A percentile compares a stretch with the other conserved stretches of the same genome.
Evolutionary conservation across 768 basidiomycete species (phyloP).

Genomic region (Coprinopsis cinerea): DNA sequence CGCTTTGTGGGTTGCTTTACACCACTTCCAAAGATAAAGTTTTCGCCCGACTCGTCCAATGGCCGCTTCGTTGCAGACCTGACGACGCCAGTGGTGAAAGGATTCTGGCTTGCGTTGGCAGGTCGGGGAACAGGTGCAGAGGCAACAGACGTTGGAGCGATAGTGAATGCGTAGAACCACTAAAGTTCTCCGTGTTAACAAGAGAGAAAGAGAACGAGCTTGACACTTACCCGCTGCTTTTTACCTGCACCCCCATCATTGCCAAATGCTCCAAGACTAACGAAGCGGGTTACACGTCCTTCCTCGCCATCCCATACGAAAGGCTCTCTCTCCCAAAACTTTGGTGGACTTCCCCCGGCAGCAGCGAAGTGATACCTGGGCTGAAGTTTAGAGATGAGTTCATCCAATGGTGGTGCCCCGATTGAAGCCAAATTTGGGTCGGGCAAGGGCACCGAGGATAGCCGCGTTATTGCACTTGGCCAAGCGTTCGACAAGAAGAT

Average conservation of each 20-base stretch:
- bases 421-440: slow-evolving; percentile 36
- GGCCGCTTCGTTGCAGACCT: slow-evolving; percentile 47
- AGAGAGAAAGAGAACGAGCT: slow-evolving; percentile 1
- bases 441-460: slow-evolving; percentile 52
- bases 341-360: slow-evolving; percentile 49
- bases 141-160: slow-evolving; percentile 47
- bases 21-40: slow-evolving; percentile 69
- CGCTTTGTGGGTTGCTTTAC: slow-evolving; percentile 54
- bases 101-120: slow-evolving; percentile 64
- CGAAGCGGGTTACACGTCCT: slow-evolving; percentile 67
- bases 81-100: slow-evolving; percentile 37
- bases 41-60: slow-evolving; percentile 45
- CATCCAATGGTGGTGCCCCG: slow-evolving; percentile 56
- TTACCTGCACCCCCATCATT: slow-evolving; percentile 53
- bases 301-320: slow-evolving; percentile 76
- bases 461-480: slow-evolving; percentile 59
- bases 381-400: slow-evolving; percentile 56
- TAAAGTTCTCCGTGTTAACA: slow-evolving; percentile 22
- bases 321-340: slow-evolving; percentile 96
- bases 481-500: slow-evolving; percentile 77
- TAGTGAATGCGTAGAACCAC: slow-evolving; percentile 98
- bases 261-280: slow-evolving; percentile 87
- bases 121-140: slow-evolving; percentile 39
- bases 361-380: slow-evolving; percentile 88
- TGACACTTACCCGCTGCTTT: slow-evolving; percentile 72